Percentiles rank a stretch among this genome's conserved stretches.
These are phyloP conservation scores for Sarocladium brachiariae DNA, from an alignment of 2,329 filamentous ascomycete species.

Conservation along the genomic window DNA sequence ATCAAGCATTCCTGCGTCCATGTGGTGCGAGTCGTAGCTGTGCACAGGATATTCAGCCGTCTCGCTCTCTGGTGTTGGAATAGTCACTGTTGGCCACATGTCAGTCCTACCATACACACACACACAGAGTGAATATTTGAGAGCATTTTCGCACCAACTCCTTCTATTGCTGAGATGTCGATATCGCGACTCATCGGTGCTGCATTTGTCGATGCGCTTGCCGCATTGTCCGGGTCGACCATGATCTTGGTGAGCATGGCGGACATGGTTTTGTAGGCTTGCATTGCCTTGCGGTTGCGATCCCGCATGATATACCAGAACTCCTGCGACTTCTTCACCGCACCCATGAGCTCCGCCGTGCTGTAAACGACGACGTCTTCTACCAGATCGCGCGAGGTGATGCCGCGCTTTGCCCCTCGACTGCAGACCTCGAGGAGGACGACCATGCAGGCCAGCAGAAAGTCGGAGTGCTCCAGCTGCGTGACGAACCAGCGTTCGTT, in stretches of 20 bases:
- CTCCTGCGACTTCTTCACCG: constrained; percentile 3
- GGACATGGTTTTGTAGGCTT: constrained; percentile 7
- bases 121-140: neutral
- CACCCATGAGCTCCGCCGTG: neutral
- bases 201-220: neutral
- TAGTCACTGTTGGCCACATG: neutral
- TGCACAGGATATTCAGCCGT: neutral
- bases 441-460: constrained; percentile 2
- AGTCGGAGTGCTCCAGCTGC: neutral
- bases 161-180: neutral
- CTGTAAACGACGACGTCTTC: constrained; percentile 1
- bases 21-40: neutral
- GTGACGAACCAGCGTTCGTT: constrained; percentile 6
- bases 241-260: constrained; percentile 4
- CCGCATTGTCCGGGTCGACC: neutral
- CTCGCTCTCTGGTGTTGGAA: neutral
- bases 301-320: constrained; percentile 7
- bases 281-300: constrained; percentile 4
- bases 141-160: neutral
- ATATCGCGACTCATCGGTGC: neutral
- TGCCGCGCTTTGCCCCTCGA: neutral
- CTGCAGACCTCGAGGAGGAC: neutral
- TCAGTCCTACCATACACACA: too few species aligned
- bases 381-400: neutral
- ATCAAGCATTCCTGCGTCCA: neutral